These are phyloP conservation scores for Phytophthora citrophthora DNA, from an alignment of 352 stramenopile species.

Conservation along the genomic window DNA sequence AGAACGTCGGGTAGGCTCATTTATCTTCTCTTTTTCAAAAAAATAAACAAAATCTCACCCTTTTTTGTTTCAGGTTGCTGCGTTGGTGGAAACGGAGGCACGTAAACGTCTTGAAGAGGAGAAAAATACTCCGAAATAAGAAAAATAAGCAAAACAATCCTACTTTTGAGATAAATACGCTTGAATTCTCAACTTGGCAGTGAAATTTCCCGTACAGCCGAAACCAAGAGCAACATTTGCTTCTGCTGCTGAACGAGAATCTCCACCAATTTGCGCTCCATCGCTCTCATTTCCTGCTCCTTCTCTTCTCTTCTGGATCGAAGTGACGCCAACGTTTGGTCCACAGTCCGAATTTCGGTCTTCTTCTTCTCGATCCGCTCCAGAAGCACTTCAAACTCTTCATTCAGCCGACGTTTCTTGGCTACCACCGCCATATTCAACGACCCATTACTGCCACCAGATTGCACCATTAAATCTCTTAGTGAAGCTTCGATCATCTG, in stretches of 20 bases:
- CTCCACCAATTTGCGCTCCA: slow-evolving; percentile 85
- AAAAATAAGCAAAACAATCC: slow-evolving; percentile 1
- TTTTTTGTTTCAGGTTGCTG: slow-evolving; percentile 47
- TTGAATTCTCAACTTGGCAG: slow-evolving; percentile 15
- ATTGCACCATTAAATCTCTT: slow-evolving; percentile 68
- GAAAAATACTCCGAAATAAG: slow-evolving; percentile 18
- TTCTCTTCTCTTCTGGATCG: slow-evolving; percentile 67
- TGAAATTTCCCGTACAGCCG: slow-evolving; percentile 45
- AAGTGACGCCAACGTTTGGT: slow-evolving; percentile 68
- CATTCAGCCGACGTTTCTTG: slow-evolving; percentile 83
- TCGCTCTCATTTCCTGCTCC: slow-evolving; percentile 73
- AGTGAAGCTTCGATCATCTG: slow-evolving; percentile 59
- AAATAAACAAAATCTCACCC: slow-evolving; percentile 1
- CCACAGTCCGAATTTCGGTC: slow-evolving; percentile 56
- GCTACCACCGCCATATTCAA: slow-evolving; percentile 72
- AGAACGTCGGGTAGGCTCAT: slow-evolving; percentile 59
- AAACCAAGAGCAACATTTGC: slow-evolving; percentile 65
- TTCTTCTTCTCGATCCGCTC: slow-evolving; percentile 81
- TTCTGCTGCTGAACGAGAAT: slow-evolving; percentile 89
- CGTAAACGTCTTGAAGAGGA: slow-evolving; percentile 67
- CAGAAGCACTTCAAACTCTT: slow-evolving; percentile 81
- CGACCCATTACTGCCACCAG: slow-evolving; percentile 17
- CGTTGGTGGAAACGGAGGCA: slow-evolving; percentile 68
- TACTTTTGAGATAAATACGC: slow-evolving; percentile 27
- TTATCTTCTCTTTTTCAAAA: neutral